A percentile compares a stretch with the other conserved stretches of the same genome.
These are phyloP conservation scores for Sanghuangporus weigelae DNA, from an alignment of 1,284 basidiomycete genomes.

Conservation along the genomic window DNA sequence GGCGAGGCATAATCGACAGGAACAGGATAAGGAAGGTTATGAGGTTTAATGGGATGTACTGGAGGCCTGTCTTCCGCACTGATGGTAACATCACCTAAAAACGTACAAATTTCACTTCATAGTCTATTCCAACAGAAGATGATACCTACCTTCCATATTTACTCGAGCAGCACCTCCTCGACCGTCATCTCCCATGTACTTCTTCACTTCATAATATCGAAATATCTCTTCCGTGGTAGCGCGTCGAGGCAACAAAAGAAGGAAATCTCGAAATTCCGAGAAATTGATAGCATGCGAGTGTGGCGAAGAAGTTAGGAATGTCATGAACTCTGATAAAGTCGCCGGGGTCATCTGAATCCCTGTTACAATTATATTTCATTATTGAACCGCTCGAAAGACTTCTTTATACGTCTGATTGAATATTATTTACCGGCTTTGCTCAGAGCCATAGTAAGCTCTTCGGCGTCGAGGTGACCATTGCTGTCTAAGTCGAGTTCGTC, in stretches of 20 bases:
- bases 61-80: slow-evolving; percentile 65
- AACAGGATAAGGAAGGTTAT: slow-evolving; percentile 23
- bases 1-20: slow-evolving; percentile 26
- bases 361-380: slow-evolving; percentile 29
- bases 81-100: slow-evolving; percentile 66
- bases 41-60: slow-evolving; percentile 24
- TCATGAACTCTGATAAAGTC: slow-evolving; percentile 75
- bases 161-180: slow-evolving; percentile 67
- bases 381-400: not conserved
- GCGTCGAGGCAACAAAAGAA: slow-evolving; percentile 80
- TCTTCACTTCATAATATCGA: slow-evolving; percentile 77
- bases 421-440: slow-evolving; percentile 62
- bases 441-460: slow-evolving; percentile 68
- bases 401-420: slow-evolving; percentile 8
- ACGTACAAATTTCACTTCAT: not conserved
- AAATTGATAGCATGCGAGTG: slow-evolving; percentile 74
- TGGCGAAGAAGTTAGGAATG: slow-evolving; percentile 65
- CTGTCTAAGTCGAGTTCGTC: slow-evolving; percentile 82
- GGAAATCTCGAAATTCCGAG: slow-evolving; percentile 84
- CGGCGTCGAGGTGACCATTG: slow-evolving; percentile 74
- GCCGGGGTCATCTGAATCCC: slow-evolving; percentile 65
- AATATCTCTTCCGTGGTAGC: slow-evolving; percentile 84
- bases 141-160: slow-evolving; percentile 76
- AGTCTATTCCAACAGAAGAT: slow-evolving; percentile 3
- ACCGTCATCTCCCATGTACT: slow-evolving; percentile 70